Evolutionary conservation across 768 basidiomycete species (phyloP).

Genomic region (Daedaleopsis sinensis): DNA sequence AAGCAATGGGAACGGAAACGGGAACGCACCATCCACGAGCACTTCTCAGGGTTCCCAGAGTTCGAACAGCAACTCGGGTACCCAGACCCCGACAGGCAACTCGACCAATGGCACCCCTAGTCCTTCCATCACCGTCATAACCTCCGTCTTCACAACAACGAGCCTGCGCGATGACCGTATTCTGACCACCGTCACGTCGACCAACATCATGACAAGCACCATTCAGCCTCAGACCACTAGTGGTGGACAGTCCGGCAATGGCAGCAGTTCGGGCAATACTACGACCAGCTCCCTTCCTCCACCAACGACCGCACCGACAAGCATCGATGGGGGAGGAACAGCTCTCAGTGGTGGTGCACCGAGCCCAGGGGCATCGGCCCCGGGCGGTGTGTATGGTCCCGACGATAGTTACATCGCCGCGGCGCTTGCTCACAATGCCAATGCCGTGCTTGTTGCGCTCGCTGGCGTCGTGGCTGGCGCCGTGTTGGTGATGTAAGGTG

Average conservation of each 20-base stretch:
- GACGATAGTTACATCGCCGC: constrained; percentile 66
- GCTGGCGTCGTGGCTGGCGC: constrained; percentile 54
- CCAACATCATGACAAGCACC: constrained; percentile 52
- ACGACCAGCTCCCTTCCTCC: constrained; percentile 42
- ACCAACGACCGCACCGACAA: constrained; percentile 64
- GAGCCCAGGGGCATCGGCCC: constrained; percentile 52
- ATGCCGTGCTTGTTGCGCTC: constrained; percentile 45
- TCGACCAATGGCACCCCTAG: constrained; percentile 11
- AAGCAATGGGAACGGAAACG: background rate
- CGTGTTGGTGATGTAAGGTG: constrained; percentile 44
- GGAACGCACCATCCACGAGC: background rate
- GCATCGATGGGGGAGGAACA: constrained; percentile 54
- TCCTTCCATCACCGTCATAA: constrained; percentile 15
- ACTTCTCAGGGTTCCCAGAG: background rate
- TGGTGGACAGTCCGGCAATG: constrained; percentile 26
- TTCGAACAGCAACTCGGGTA: too few species aligned
- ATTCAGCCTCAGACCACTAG: constrained; percentile 29
- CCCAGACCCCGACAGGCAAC: too few species aligned
- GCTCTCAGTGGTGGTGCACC: constrained; percentile 55
- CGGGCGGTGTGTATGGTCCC: constrained; percentile 62
- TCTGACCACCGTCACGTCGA: constrained; percentile 37
- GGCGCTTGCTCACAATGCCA: constrained; percentile 49
- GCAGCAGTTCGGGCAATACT: constrained; percentile 34
- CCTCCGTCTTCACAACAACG: constrained; percentile 37
- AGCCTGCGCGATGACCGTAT: constrained; percentile 44